Base-by-base conservation (phyloP, 352 stramenopile species). In the Phytophthora multivora region DNA sequence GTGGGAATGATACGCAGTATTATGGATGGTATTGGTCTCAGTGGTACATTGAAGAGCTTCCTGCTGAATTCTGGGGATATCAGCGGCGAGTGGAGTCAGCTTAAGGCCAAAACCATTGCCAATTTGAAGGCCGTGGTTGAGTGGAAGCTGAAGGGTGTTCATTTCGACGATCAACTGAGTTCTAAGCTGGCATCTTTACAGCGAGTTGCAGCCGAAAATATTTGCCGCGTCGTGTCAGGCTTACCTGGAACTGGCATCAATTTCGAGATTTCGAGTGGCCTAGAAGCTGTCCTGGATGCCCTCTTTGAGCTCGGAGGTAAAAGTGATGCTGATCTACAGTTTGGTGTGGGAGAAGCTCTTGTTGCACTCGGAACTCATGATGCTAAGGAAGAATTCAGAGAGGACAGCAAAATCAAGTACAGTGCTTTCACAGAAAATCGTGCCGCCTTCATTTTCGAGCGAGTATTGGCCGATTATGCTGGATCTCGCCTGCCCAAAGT, bases 311-410 rank as follows among this genome's bases (percentile, higher is more conserved):
- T 74, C 25, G 69, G 48, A 51, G 66, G 52, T 59, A 62, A 54
- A 56, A 35, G 13, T 25, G 70, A 59, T 46, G 48, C 62, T 0
- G 77, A 90, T 41, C 59, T 91, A 6, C 81, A 91, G 57, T 84
- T 91, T 21, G 48, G 46, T 0, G 35, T 89, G 11, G 83, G 77
- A 3, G 71, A 91, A 56, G 58, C 69, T 1, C 59, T 94, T 16
- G 75, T 91, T 1, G 63, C 79, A 10, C 54, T 90, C 18, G 85
- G 85, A 23, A 77, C 51, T 0, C 68, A 88, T 23, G 61, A 51
- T 26, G 19, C 31, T 23, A 36, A 39, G 3, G 66, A 77, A 59
- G 12, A 38, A 1, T 73, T 76, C 41, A 40, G 60, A n/a, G 7
- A 46, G 6, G 30, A 68, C 25, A 26, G 63, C 13, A 30, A 18